These are phyloP conservation scores for Staphylotrichum tortipilum DNA, from an alignment of 495 filamentous ascomycete genomes.

Conservation along the genomic window DNA sequence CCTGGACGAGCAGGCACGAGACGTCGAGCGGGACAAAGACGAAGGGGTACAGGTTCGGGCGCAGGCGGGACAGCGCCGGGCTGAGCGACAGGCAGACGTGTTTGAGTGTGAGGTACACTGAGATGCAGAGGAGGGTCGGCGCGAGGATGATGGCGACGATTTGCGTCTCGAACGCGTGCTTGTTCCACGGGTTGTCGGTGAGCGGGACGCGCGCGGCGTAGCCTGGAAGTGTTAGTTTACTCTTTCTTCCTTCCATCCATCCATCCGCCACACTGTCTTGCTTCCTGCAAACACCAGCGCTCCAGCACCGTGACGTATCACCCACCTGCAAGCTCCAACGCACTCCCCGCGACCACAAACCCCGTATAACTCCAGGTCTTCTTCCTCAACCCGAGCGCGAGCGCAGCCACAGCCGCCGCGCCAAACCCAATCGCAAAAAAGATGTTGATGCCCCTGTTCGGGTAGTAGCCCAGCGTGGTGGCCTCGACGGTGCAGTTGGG, in stretches of 20 bases:
- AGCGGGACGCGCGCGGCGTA: conserved; percentile 55
- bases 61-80: conserved; percentile 45
- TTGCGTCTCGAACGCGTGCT: conserved; percentile 53
- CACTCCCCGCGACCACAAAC: conserved; percentile 42
- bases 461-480: conserved; percentile 61
- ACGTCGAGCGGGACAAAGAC: conserved; percentile 59
- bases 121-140: conserved; percentile 56
- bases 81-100: conserved; percentile 51
- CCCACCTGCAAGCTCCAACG: conserved; percentile 32
- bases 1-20: conserved; percentile 55
- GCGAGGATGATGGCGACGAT: conserved; percentile 59
- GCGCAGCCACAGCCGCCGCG: conserved; percentile 37
- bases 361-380: conserved; percentile 54
- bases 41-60: conserved; percentile 52
- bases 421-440: conserved; percentile 53
- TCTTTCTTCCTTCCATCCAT: too few species aligned
- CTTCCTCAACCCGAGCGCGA: conserved; percentile 46
- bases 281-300: not conserved
- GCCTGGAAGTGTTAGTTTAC: conserved; percentile 27
- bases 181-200: conserved; percentile 52
- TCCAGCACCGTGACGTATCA: not conserved
- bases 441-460: conserved; percentile 52
- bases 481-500: conserved; percentile 47
- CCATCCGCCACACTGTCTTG: too few species aligned
- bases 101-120: conserved; percentile 61